Conservation (phyloP, 2,329 filamentous ascomycete genomes). For the Cercospora sp. region DNA sequence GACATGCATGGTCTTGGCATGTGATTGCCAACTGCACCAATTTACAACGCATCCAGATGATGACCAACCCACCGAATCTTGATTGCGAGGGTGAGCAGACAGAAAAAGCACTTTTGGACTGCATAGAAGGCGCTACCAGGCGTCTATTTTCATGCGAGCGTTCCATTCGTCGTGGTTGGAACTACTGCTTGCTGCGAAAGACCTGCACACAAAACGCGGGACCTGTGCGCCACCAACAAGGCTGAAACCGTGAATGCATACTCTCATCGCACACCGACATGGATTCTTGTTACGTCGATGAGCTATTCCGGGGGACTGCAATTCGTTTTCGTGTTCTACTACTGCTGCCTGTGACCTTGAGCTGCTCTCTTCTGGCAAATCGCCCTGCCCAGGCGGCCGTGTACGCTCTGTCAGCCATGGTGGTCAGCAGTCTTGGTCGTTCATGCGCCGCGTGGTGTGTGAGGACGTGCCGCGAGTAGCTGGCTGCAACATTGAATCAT, state of each 20-base stretch:
- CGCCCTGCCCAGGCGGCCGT: background rate
- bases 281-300: background rate
- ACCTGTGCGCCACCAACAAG: constrained; percentile 14
- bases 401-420: background rate
- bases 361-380: background rate
- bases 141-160: background rate
- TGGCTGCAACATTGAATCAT: background rate
- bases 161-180: background rate
- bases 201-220: background rate
- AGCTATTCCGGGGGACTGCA: background rate
- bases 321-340: background rate
- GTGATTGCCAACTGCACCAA: background rate
- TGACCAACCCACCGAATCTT: background rate
- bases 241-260: constrained; percentile 8
- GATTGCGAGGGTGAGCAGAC: background rate
- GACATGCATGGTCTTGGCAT: background rate
- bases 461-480: background rate
- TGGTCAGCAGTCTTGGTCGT: background rate
- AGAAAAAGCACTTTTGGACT: background rate
- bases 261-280: background rate
- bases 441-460: background rate
- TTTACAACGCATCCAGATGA: background rate
- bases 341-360: background rate
- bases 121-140: background rate
- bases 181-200: background rate